Conservation (phyloP, 2,329 filamentous ascomycete genomes). For the Epicoccum sorghinum region DNA sequence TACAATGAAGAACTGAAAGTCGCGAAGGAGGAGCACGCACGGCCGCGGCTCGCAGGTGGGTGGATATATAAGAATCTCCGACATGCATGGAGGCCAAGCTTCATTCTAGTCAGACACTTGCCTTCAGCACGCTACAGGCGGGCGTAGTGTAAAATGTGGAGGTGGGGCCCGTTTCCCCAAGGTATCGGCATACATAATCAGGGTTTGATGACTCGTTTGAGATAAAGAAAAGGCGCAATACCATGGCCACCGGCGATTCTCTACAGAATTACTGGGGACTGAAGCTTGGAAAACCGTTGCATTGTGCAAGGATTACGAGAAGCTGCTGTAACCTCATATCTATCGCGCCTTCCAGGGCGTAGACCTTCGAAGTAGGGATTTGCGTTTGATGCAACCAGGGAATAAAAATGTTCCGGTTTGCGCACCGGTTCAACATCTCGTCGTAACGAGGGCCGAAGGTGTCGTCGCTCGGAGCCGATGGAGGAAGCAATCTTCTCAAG, state of each 20-base stretch:
- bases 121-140: slow-evolving; percentile 1
- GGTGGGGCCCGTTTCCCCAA: slow-evolving; percentile 6
- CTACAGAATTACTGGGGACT: background rate
- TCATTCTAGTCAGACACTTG: slow-evolving; percentile 7
- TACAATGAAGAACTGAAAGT: background rate
- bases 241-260: background rate
- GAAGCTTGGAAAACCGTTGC: no score
- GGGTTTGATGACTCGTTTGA: background rate
- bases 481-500: background rate
- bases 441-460: slow-evolving; percentile 12
- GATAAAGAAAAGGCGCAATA: background rate
- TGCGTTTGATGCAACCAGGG: slow-evolving; percentile 7
- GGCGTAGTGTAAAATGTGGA: slow-evolving; percentile 12
- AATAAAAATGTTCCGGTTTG: slow-evolving; percentile 7
- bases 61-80: slow-evolving; percentile 10
- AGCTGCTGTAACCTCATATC: background rate
- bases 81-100: slow-evolving; percentile 9
- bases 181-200: slow-evolving; percentile 2
- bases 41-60: background rate
- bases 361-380: background rate
- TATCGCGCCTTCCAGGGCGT: background rate
- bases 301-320: background rate
- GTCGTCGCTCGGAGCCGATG: slow-evolving; percentile 1
- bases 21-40: background rate
- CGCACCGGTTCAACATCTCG: background rate